phyloP scores from a whole-genome alignment of 2,329 filamentous ascomycete genomes.

The Aspergillus oerlinghausenensis region DNA sequence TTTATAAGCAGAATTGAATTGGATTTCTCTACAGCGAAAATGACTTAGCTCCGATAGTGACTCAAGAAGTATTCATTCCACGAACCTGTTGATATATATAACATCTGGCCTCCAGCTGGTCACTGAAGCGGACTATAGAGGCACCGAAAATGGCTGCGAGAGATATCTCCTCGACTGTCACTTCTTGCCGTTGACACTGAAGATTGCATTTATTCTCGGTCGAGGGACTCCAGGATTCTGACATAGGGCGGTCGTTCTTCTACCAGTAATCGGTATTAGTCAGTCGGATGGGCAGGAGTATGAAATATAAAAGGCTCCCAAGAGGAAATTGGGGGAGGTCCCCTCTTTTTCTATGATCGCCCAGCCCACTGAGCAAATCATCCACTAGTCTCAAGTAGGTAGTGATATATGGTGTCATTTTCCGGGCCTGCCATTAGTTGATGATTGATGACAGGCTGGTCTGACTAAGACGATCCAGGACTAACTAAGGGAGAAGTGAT shows the following conservation, averaged over 20 bases:
- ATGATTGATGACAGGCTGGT: background rate
- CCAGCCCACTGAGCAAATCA: background rate
- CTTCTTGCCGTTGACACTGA: background rate
- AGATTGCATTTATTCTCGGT: background rate
- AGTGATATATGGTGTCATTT: background rate
- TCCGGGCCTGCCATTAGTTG: background rate
- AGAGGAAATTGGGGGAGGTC: background rate
- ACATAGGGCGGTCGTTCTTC: background rate
- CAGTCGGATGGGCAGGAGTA: background rate
- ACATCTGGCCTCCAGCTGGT: background rate
- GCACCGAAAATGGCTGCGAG: background rate
- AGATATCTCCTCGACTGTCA: background rate
- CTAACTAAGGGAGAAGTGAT: background rate
- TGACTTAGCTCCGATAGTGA: background rate
- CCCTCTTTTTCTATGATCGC: background rate
- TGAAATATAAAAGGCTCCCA: background rate
- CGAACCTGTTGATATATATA: background rate
- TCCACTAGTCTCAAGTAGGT: background rate
- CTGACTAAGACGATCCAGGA: background rate
- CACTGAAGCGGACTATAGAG: background rate
- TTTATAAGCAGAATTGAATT: background rate
- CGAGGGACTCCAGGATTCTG: background rate
- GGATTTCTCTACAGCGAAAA: background rate
- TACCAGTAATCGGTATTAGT: background rate
- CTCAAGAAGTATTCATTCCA: background rate